phyloP scores from a whole-genome alignment of 192 early-diverging fungal species.

The Coemansia guatemalensis region DNA sequence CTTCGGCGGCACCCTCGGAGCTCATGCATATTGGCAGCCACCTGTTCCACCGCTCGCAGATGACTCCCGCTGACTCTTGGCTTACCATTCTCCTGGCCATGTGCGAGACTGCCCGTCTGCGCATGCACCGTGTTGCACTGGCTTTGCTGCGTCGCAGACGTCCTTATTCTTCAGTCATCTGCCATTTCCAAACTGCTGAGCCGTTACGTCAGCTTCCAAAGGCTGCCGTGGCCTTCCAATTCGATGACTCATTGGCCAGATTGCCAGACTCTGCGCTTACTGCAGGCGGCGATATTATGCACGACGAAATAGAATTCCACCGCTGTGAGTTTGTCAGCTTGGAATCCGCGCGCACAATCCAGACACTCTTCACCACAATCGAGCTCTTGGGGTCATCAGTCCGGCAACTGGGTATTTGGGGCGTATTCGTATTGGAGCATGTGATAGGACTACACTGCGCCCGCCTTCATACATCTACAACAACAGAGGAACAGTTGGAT shows the following conservation, averaged over 20 bases:
- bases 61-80: conserved; percentile 24
- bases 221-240: background rate
- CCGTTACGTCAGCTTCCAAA: background rate
- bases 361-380: conserved; percentile 7
- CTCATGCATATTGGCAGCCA: conserved; percentile 11
- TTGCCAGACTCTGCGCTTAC: background rate
- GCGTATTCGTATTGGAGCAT: conserved; percentile 26
- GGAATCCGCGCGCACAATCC: conserved; percentile 21
- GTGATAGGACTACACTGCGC: conserved; percentile 17
- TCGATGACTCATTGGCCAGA: background rate
- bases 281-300: conserved; percentile 19
- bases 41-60: conserved; percentile 13
- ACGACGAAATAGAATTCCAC: conserved; percentile 17
- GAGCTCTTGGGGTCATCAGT: conserved; percentile 9
- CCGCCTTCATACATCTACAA: background rate
- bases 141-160: conserved; percentile 11
- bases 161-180: no score
- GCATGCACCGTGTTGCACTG: conserved; percentile 24
- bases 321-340: conserved; percentile 25
- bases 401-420: conserved; percentile 27
- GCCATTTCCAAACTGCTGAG: no score
- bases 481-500: conserved; percentile 14
- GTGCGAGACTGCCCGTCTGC: conserved; percentile 27
- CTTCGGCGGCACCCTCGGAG: background rate
- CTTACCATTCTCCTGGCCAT: conserved; percentile 17